Evolutionary conservation across 306 rosid genomes (phyloP).

Genomic region (Quercus wislizeni): DNA sequence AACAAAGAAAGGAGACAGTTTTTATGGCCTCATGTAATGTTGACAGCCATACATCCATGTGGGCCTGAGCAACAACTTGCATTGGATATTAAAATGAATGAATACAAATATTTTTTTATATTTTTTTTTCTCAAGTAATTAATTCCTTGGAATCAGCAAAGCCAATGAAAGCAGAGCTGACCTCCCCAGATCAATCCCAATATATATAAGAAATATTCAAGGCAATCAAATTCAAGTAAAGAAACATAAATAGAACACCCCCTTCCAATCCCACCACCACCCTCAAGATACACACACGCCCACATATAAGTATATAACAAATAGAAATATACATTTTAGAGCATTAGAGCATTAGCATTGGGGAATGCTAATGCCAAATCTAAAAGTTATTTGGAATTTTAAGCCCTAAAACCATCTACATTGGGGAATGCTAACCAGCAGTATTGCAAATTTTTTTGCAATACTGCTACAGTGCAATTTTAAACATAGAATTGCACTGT

Average conservation of each 20-base stretch:
- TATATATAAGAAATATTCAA: background rate
- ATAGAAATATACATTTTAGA: too few relatives aligned
- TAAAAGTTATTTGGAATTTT: too few relatives aligned
- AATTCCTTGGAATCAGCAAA: background rate
- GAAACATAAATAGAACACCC: background rate
- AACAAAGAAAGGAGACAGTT: background rate
- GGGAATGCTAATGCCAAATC: too few relatives aligned
- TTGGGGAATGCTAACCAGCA: too few relatives aligned
- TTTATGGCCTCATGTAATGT: background rate
- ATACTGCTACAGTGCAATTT: too few relatives aligned
- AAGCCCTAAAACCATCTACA: too few relatives aligned
- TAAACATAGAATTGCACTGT: too few relatives aligned
- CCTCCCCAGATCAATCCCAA: slow-evolving; percentile 6
- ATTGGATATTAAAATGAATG: background rate
- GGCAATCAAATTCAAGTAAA: background rate
- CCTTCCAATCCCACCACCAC: too few relatives aligned
- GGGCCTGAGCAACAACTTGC: background rate
- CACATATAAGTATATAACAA: too few relatives aligned
- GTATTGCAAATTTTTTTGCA: too few relatives aligned
- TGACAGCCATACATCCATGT: background rate
- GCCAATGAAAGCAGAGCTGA: slow-evolving; percentile 19
- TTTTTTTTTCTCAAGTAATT: background rate
- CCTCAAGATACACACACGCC: too few relatives aligned
- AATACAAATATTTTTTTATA: background rate
- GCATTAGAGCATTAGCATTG: too few relatives aligned